Percentiles rank a stretch among this genome's conserved stretches.
These are phyloP conservation scores for Fraxinus excelsior DNA, from an alignment of 257 asterid species.

Conservation along the genomic window DNA sequence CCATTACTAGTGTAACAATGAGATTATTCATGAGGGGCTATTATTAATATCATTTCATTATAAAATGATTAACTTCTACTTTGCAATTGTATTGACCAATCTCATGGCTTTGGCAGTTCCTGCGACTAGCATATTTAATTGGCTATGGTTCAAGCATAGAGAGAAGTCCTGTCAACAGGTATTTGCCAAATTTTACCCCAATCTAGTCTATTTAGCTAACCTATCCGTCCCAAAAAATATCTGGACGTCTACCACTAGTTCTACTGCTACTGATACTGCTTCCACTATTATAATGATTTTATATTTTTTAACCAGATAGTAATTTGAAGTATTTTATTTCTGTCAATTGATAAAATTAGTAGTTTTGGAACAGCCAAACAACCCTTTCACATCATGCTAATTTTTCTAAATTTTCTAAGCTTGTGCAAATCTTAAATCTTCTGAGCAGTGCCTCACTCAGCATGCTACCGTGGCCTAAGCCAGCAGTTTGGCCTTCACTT, in stretches of 20 bases:
- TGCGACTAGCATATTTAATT: slow-evolving; percentile 92
- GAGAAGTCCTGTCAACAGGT: slow-evolving; percentile 98
- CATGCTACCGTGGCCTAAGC: slow-evolving; percentile 99
- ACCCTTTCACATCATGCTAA: slow-evolving; percentile 1
- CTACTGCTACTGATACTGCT: background rate
- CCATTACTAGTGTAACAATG: slow-evolving; percentile 7
- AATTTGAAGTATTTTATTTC: slow-evolving; percentile 2
- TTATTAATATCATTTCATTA: slow-evolving; percentile 14
- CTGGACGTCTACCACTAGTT: too few species aligned
- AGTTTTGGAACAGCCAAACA: background rate
- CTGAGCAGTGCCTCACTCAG: slow-evolving; percentile 88
- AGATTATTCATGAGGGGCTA: slow-evolving; percentile 22
- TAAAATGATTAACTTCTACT: slow-evolving; percentile 21
- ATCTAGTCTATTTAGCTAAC: slow-evolving; percentile 9
- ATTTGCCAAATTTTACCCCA: slow-evolving; percentile 23
- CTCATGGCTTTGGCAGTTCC: slow-evolving; percentile 68
- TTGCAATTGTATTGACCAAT: slow-evolving; percentile 25
- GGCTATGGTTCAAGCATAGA: slow-evolving; percentile 90
- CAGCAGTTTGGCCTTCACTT: slow-evolving; percentile 93
- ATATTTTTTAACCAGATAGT: slow-evolving; percentile 13
- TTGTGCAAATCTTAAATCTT: slow-evolving; percentile 22
- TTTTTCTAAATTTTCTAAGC: slow-evolving; percentile 27
- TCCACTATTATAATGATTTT: background rate
- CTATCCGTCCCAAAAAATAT: slow-evolving; percentile 10
- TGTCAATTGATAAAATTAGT: slow-evolving; percentile 1